These are phyloP conservation scores for Umbilicaria muhlenbergii DNA, from an alignment of 495 filamentous ascomycete species.

Conservation along the genomic window DNA sequence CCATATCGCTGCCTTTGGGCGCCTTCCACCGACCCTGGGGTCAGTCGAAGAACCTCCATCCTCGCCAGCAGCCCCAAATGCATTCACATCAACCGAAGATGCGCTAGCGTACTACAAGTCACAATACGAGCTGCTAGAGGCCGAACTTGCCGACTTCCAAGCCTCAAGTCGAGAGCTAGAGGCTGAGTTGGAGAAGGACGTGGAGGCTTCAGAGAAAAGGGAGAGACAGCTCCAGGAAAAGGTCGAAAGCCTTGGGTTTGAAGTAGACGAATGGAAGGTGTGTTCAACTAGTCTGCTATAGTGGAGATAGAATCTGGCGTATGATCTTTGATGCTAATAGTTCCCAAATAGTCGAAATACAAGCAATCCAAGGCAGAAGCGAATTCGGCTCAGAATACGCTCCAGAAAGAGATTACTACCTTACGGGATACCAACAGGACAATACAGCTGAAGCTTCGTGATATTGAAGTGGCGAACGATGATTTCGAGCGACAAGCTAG, in stretches of 20 bases:
- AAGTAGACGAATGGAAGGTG: slow-evolving; percentile 98
- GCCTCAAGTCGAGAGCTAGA: slow-evolving; percentile 86
- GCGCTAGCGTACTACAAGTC: slow-evolving; percentile 84
- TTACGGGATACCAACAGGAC: slow-evolving; percentile 73
- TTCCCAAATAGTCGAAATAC: slow-evolving; percentile 62
- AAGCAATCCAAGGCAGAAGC: slow-evolving; percentile 86
- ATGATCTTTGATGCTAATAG: neutral
- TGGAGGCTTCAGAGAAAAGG: slow-evolving; percentile 87
- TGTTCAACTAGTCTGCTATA: slow-evolving; percentile 10
- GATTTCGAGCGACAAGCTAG: slow-evolving; percentile 93
- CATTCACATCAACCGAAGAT: slow-evolving; percentile 43
- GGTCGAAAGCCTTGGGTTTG: slow-evolving; percentile 65
- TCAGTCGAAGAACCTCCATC: slow-evolving; percentile 50
- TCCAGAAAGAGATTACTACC: slow-evolving; percentile 92
- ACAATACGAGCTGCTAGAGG: slow-evolving; percentile 86
- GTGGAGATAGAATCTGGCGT: neutral
- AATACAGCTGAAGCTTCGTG: slow-evolving; percentile 66
- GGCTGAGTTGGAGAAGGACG: slow-evolving; percentile 87
- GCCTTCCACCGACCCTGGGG: slow-evolving; percentile 2
- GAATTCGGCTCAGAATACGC: slow-evolving; percentile 59
- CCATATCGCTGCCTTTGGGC: neutral
- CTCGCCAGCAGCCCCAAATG: slow-evolving; percentile 34
- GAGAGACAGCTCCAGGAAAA: slow-evolving; percentile 76
- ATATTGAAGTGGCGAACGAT: slow-evolving; percentile 96
- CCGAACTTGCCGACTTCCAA: slow-evolving; percentile 88